Evolutionary conservation across 768 basidiomycete genomes (phyloP), one percentile per base, ranked within the genome.

Genomic region (Hygrophorus russula): DNA sequence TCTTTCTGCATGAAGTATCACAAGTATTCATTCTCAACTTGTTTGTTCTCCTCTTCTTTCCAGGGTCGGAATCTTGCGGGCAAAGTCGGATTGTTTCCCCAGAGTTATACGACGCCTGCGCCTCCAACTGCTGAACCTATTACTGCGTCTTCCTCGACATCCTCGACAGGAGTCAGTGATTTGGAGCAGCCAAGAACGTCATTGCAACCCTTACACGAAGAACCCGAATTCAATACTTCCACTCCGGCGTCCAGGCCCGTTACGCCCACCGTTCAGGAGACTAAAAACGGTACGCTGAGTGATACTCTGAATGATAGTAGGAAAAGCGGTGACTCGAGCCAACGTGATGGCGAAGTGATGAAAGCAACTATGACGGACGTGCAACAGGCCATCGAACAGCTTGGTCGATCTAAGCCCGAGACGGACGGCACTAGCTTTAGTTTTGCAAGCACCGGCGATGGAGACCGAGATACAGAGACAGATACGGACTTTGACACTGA

Each of bases 291-390:
- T 31, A 17, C 10, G 10, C n/a, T 36, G 27, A 40, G 36, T 29
- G 41, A 34, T 20, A 24, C 31, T 18, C 34, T 46, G 33, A 47
- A 42, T n/a, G 42, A 34, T 19, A 35, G 32, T 6, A 35, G 38
- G 42, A 39, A 18, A 4, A 19, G 28, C 7, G 20, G 8, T 14
- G 31, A 13, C 13, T 15, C 44, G 6, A n/a, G n/a, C n/a, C n/a
- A n/a, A n/a, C 36, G 35, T n/a, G 55, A 53, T 32, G 62, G 64
- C 34, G 42, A 44, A 28, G 19, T 47, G 45, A 90, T 94, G 85
- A 76, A 76, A 31, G 86, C 82, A 1, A 94, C 90, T 2, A 72
- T 93, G 71, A 89, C 83, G 2, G 89, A 93, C 45, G 86, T 94
- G 5, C 86, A 94, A 59, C 67, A 86, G 50, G 90, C 89, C 14